phyloP scores from a whole-genome alignment of 345 rosid genomes.

The Acer negundo region DNA sequence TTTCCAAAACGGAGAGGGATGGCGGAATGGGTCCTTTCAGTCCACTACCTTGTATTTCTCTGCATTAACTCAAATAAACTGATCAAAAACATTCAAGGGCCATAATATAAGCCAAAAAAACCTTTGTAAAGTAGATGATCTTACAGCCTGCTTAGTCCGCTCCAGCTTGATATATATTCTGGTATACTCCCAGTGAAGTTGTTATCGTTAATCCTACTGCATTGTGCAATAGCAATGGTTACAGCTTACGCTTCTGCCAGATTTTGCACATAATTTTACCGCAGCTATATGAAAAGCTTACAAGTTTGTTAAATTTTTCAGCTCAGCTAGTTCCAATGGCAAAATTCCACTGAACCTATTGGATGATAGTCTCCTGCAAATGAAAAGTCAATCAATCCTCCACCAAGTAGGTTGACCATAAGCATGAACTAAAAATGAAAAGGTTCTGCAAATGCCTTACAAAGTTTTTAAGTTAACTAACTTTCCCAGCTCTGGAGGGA shows the following conservation, averaged over 20 bases:
- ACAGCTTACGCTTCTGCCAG: neutral
- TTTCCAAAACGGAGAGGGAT: conserved; percentile 31
- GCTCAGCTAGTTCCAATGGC: conserved; percentile 43
- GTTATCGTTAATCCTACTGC: conserved; percentile 69
- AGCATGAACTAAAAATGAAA: neutral
- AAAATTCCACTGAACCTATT: conserved; percentile 55
- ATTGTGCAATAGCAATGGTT: conserved; percentile 15
- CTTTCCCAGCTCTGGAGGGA: conserved; percentile 48
- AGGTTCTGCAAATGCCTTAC: conserved; percentile 36
- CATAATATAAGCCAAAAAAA: neutral
- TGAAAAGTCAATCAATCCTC: neutral
- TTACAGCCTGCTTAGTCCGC: conserved; percentile 49
- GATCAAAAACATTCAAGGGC: neutral
- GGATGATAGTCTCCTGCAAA: conserved; percentile 56
- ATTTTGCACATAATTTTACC: neutral
- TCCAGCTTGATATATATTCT: conserved; percentile 53
- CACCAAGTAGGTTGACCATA: neutral
- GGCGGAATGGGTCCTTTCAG: conserved; percentile 37
- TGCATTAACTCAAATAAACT: conserved; percentile 21
- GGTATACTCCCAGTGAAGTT: conserved; percentile 63
- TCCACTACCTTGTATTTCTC: conserved; percentile 46
- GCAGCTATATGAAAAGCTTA: conserved; percentile 23
- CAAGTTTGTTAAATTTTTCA: conserved; percentile 52
- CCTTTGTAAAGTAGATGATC: conserved; percentile 19
- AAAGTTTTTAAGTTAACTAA: conserved; percentile 41